Percentiles rank a stretch among this genome's conserved stretches.
Conservation (phyloP, 2,329 filamentous ascomycete species). For the Scleromitrula shiraiana region DNA sequence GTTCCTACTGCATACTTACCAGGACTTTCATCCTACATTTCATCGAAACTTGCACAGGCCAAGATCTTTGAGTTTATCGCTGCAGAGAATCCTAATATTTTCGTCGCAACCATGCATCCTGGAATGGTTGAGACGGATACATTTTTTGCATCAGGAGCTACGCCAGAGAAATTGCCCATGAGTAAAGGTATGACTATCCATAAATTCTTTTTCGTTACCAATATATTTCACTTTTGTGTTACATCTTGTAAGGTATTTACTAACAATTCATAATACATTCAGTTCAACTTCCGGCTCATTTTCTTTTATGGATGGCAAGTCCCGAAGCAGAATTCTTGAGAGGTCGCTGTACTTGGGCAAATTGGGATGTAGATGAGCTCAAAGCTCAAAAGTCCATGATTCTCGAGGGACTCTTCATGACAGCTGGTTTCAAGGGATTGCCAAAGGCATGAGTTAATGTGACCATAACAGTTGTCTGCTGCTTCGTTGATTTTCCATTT, state of each 20-base stretch:
- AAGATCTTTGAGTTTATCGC: constrained; percentile 37
- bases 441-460: neutral
- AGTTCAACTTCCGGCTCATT: constrained; percentile 4
- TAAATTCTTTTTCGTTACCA: neutral
- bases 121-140: constrained; percentile 24
- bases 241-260: neutral
- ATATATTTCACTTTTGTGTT: neutral
- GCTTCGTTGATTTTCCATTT: neutral
- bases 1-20: constrained; percentile 9
- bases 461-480: neutral
- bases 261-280: neutral
- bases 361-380: constrained; percentile 44
- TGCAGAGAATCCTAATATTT: constrained; percentile 33
- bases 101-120: constrained; percentile 37
- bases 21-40: constrained; percentile 33
- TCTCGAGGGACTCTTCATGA: neutral
- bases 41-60: constrained; percentile 35
- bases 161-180: neutral
- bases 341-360: constrained; percentile 37
- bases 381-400: constrained; percentile 1
- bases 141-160: neutral
- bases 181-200: neutral
- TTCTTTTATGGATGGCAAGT: constrained; percentile 8
- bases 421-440: constrained; percentile 1
- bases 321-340: constrained; percentile 39